Base-by-base conservation (phyloP, 164 flowering plant genomes). In the Brasenia schreberi region DNA sequence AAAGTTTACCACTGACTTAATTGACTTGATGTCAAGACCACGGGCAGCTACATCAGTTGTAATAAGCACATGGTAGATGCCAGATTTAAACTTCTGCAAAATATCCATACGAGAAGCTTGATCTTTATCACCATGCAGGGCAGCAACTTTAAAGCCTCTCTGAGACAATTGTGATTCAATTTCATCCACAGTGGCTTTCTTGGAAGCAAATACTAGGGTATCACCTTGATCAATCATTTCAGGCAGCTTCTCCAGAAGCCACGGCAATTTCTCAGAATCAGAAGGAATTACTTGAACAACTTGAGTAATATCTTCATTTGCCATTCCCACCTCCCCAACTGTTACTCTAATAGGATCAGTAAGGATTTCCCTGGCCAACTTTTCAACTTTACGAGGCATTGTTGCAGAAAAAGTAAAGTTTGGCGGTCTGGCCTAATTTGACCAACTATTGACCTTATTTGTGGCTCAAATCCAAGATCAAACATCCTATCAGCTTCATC, bases 401-500 rank as follows among this genome's bases (percentile, higher is more conserved):
- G 99, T 95, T 9, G 99, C 99, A 59, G 99, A 95, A 92, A 95
- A 61, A 95, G 90, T 69, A 88, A 77, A 4, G 97, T 95, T 71
- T 92, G 99, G 14, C 99, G 90, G 19, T 95, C 94, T 18, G 99
- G 96, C 75, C 97, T 84, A 39, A 95, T 88, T 75, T 95, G 99
- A 70, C 97, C 99, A 71, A 92, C 94, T 70, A 92, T 86, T 12
- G 96, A 90, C 76, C 96, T 82, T 71, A 95, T 83, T 64, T 95
- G 97, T 42, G 97, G 97, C 80, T 95, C 99, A 77, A 95, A 95
- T 18, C 99, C 99, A 64, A 92, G 94, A 76, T 95, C 99, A 82
- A 95, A 92, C 99, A 92, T 89, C 64, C 97, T 70, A 79, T 95
- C 99, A 66, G 99, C 99, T 71, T 95, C 99, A 79, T 95, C 99